A percentile compares a stretch with the other conserved stretches of the same genome.
phyloP scores from a whole-genome alignment of 768 basidiomycete species.

The Tulasnella calospora region DNA sequence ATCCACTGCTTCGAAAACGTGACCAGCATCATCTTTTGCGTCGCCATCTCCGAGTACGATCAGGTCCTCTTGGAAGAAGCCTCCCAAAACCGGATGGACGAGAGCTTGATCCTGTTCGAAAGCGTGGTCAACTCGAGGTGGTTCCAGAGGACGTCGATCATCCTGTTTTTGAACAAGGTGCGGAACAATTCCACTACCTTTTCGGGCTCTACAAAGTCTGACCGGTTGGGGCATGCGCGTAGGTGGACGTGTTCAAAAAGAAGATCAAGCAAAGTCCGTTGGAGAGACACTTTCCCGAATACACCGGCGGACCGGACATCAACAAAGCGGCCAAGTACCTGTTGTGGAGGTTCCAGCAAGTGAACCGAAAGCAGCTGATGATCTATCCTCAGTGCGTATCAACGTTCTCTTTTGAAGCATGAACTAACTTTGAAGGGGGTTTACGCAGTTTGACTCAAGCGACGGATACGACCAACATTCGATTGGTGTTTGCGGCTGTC shows the following conservation, averaged over 20 bases:
- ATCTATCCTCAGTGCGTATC: conserved; percentile 54
- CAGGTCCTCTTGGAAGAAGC: conserved; percentile 47
- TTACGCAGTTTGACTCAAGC: conserved; percentile 40
- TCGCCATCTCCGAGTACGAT: conserved; percentile 48
- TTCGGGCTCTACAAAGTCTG: too few relatives aligned
- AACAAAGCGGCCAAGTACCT: conserved; percentile 95
- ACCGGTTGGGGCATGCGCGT: too few relatives aligned
- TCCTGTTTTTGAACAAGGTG: conserved; percentile 38
- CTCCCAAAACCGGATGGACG: conserved; percentile 46
- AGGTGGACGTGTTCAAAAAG: conserved; percentile 45
- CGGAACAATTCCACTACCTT: too few relatives aligned
- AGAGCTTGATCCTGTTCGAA: conserved; percentile 45
- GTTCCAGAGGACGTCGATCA: conserved; percentile 46
- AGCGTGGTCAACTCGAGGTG: conserved; percentile 46
- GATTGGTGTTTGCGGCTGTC: conserved; percentile 44
- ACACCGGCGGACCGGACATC: conserved; percentile 48
- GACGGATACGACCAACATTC: conserved; percentile 46
- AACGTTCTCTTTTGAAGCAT: background rate
- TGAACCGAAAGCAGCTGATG: conserved; percentile 73
- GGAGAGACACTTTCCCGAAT: conserved; percentile 46
- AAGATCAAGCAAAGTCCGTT: conserved; percentile 45
- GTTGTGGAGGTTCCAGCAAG: conserved; percentile 91
- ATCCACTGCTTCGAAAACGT: conserved; percentile 47
- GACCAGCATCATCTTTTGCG: conserved; percentile 49
- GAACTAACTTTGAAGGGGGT: background rate